phyloP scores from a whole-genome alignment of 2,329 filamentous ascomycete species.

The Ophiostoma montium region DNA sequence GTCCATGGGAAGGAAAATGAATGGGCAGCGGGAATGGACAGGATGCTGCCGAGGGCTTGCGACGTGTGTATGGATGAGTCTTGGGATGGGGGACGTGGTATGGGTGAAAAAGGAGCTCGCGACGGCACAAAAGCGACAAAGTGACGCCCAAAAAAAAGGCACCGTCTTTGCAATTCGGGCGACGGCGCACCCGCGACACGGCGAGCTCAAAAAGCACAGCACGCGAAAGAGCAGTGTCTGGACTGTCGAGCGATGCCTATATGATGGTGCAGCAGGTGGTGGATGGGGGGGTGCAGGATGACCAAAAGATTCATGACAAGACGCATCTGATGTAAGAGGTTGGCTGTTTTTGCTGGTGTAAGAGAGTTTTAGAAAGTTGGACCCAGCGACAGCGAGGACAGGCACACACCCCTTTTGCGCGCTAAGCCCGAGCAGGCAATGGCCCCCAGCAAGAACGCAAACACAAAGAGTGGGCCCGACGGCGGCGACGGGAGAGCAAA shows the following conservation, averaged over 20 bases:
- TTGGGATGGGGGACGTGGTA: not conserved
- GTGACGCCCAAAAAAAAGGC: not conserved
- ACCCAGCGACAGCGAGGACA: not conserved
- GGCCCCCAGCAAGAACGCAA: constrained; percentile 2
- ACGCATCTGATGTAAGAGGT: not conserved
- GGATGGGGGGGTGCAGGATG: not conserved
- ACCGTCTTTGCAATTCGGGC: not conserved
- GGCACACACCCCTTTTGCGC: constrained; percentile 2
- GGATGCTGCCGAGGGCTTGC: too few species aligned
- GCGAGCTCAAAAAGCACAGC: not conserved
- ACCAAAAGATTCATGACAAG: not conserved
- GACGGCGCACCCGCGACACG: not conserved
- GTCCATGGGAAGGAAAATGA: constrained; percentile 9
- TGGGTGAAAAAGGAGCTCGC: not conserved
- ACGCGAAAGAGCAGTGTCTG: not conserved
- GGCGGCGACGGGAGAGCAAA: not conserved
- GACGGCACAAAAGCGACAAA: not conserved
- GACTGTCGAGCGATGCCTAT: not conserved
- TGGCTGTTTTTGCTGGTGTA: constrained; percentile 9
- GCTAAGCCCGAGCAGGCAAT: constrained; percentile 1
- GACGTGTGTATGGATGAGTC: not conserved
- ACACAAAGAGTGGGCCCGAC: constrained; percentile 4
- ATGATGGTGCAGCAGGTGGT: not conserved
- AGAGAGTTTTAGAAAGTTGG: constrained; percentile 8
- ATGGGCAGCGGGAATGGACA: not conserved